Conservation (phyloP, 768 basidiomycete species). For the Cyclocybe aegerita region DNA sequence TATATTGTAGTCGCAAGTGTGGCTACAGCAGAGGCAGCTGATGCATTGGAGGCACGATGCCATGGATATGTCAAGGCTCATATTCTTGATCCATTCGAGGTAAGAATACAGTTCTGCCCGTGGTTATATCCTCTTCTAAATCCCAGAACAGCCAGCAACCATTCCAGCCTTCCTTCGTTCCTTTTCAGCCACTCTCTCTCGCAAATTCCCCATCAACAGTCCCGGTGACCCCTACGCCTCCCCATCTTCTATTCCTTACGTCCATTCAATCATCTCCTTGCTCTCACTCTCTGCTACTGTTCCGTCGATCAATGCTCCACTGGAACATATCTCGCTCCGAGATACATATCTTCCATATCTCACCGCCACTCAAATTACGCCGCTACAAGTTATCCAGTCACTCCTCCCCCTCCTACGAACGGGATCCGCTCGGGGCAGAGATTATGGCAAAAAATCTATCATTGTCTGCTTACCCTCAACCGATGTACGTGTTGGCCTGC, state of each 20-base stretch:
- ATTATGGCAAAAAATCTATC: constrained; percentile 58
- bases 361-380: constrained; percentile 72
- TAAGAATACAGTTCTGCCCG: constrained; percentile 25
- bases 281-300: constrained; percentile 52
- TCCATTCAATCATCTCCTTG: constrained; percentile 79
- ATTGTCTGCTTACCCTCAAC: constrained; percentile 75
- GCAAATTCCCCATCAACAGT: constrained; percentile 76
- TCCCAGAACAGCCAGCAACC: constrained; percentile 55
- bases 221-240: constrained; percentile 81
- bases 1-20: constrained; percentile 86
- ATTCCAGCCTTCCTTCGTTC: constrained; percentile 80
- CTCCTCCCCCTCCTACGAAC: constrained; percentile 76
- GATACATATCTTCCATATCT: constrained; percentile 70
- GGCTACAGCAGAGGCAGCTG: constrained; percentile 62
- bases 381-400: constrained; percentile 74
- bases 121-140: neutral
- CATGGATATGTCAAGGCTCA: constrained; percentile 81
- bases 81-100: constrained; percentile 79
- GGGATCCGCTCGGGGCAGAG: constrained; percentile 53
- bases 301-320: constrained; percentile 50
- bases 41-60: constrained; percentile 59
- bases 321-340: constrained; percentile 68
- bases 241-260: constrained; percentile 62
- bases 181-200: constrained; percentile 73
- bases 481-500: constrained; percentile 73